Evolutionary conservation across 1,284 basidiomycete genomes (phyloP).

Genomic region (Mycena sp.): DNA sequence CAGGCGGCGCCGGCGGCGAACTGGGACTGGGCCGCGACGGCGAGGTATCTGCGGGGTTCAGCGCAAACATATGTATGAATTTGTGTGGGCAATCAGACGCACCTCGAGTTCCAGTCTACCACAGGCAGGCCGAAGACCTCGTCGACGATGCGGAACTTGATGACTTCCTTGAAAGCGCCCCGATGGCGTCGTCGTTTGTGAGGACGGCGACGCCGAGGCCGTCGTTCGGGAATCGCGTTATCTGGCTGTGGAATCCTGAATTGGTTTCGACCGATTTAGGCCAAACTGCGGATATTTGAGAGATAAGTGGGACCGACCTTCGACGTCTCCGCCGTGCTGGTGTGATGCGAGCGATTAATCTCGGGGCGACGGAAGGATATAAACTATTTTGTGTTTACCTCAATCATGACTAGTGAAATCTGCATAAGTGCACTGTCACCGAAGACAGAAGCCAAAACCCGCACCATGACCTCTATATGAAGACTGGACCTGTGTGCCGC

Average conservation of each 20-base stretch:
- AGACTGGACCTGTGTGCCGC: slow-evolving; percentile 17
- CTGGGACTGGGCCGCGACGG: too few species aligned
- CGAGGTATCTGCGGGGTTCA: too few species aligned
- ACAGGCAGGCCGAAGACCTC: slow-evolving; percentile 27
- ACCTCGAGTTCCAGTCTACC: slow-evolving; percentile 33
- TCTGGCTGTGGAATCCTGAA: slow-evolving; percentile 28
- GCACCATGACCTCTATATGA: slow-evolving; percentile 31
- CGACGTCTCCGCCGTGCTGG: slow-evolving; percentile 9
- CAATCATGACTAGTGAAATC: neutral
- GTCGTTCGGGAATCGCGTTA: slow-evolving; percentile 33
- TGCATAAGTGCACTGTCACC: too few species aligned
- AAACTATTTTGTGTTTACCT: neutral
- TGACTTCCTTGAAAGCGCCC: slow-evolving; percentile 20
- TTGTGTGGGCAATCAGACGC: neutral
- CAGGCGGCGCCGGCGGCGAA: neutral
- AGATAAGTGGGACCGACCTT: neutral
- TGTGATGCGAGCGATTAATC: too few species aligned
- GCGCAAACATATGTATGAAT: neutral
- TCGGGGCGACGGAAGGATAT: too few species aligned
- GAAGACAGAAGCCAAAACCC: neutral
- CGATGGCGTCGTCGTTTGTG: slow-evolving; percentile 33
- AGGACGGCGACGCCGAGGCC: slow-evolving; percentile 36
- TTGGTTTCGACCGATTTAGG: neutral
- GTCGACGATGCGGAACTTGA: slow-evolving; percentile 34
- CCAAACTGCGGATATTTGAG: too few species aligned